Evolutionary conservation across 78 protist species (phyloP).

Genomic region (Dictyostelium citrinum): DNA sequence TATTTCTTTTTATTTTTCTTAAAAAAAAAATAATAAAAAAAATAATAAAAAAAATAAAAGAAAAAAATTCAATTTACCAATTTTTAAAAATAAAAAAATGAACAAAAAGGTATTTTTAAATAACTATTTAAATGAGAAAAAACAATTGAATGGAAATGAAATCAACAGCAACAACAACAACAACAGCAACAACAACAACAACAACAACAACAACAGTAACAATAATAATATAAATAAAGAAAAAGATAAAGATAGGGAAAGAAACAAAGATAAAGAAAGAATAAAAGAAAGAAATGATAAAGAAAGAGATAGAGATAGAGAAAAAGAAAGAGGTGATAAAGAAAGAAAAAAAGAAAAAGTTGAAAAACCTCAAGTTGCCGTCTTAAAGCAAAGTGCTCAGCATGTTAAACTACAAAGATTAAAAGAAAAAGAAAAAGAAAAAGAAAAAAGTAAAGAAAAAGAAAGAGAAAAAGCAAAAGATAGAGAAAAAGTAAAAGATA

Average conservation of each 20-base stretch:
- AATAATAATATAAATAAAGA: neutral
- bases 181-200: neutral
- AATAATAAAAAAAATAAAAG: neutral
- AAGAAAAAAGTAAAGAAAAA: neutral
- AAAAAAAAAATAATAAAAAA: neutral
- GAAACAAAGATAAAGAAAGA: neutral
- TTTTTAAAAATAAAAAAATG: neutral
- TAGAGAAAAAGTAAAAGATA: neutral
- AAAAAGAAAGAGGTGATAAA: neutral
- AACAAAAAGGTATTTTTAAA: neutral
- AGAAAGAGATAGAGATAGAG: neutral
- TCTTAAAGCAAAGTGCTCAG: neutral
- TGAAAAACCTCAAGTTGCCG: neutral
- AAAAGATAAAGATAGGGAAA: neutral
- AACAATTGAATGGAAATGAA: neutral
- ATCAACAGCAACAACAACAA: neutral
- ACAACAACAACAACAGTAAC: too few species aligned
- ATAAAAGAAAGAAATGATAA: neutral
- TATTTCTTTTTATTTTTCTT: too few species aligned
- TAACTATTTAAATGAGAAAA: neutral
- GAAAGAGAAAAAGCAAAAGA: slow-evolving; percentile 1
- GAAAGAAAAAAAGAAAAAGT: neutral
- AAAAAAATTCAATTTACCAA: neutral
- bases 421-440: neutral
- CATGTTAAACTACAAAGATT: neutral